These are phyloP conservation scores for Penicillium canariense DNA, from an alignment of 495 filamentous ascomycete genomes.

Conservation along the genomic window DNA sequence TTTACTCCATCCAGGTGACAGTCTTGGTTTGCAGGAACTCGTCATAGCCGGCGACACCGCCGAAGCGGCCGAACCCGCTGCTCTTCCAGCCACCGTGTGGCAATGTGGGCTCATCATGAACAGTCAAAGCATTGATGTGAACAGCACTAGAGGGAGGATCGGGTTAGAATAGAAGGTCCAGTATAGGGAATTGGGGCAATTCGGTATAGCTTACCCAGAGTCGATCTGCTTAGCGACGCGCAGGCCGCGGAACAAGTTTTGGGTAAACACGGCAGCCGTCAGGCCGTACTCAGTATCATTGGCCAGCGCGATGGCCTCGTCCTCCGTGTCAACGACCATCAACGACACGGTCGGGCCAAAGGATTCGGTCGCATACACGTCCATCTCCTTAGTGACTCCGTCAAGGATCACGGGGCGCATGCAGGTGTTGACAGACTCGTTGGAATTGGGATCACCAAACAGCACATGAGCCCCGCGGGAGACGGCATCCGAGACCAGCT, in stretches of 20 bases:
- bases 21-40: slow-evolving; percentile 88
- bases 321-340: slow-evolving; percentile 46
- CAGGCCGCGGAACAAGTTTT: slow-evolving; percentile 46
- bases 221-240: slow-evolving; percentile 50
- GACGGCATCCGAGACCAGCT: slow-evolving; percentile 63
- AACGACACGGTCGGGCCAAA: slow-evolving; percentile 78
- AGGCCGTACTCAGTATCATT: slow-evolving; percentile 56
- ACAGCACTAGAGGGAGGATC: slow-evolving; percentile 52
- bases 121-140: slow-evolving; percentile 82
- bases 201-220: slow-evolving; percentile 39
- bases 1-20: slow-evolving; percentile 60
- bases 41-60: slow-evolving; percentile 52
- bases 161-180: slow-evolving; percentile 1
- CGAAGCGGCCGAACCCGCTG: slow-evolving; percentile 77
- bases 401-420: slow-evolving; percentile 73
- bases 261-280: slow-evolving; percentile 47
- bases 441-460: slow-evolving; percentile 51
- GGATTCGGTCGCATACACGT: slow-evolving; percentile 74
- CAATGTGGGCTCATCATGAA: slow-evolving; percentile 77
- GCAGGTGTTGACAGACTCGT: slow-evolving; percentile 46
- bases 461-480: slow-evolving; percentile 67
- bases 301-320: slow-evolving; percentile 47
- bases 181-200: not conserved
- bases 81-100: slow-evolving; percentile 87
- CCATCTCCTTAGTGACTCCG: slow-evolving; percentile 75